Conservation (phyloP, 305 asterid species). For the Ilex paraguariensis region DNA sequence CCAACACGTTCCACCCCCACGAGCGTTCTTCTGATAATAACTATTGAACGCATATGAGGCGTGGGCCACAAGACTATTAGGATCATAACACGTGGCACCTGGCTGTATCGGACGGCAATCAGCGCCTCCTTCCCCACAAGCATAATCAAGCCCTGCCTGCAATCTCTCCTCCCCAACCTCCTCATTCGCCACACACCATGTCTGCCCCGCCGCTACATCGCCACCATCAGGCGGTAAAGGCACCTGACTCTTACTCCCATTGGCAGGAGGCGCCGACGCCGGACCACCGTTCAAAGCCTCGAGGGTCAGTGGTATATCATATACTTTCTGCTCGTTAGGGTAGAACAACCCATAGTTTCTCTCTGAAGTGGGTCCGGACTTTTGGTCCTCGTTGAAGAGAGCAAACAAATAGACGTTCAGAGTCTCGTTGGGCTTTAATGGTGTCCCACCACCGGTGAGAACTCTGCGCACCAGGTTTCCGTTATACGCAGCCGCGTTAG, state of each 20-base stretch:
- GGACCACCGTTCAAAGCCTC: constrained; percentile 8
- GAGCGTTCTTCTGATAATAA: constrained; percentile 34
- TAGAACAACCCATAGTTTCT: constrained; percentile 44
- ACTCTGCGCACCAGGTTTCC: constrained; percentile 45
- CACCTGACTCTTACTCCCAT: background rate
- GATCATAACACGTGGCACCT: constrained; percentile 15
- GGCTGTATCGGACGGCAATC: constrained; percentile 16
- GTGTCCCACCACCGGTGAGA: constrained; percentile 38
- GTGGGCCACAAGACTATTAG: constrained; percentile 15
- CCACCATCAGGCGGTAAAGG: background rate
- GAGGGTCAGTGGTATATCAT: constrained; percentile 29
- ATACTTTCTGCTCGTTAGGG: constrained; percentile 35
- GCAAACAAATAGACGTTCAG: constrained; percentile 43
- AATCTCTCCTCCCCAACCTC: constrained; percentile 8
- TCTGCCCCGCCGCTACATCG: background rate
- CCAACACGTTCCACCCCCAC: constrained; percentile 36
- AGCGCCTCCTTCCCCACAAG: constrained; percentile 22
- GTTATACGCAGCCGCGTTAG: constrained; percentile 41
- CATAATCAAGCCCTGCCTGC: constrained; percentile 19
- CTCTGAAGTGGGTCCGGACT: constrained; percentile 42
- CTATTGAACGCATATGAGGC: constrained; percentile 45
- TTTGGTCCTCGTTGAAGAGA: constrained; percentile 37
- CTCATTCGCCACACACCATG: constrained; percentile 18
- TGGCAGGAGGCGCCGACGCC: background rate
- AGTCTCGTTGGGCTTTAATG: constrained; percentile 30